Evolutionary conservation across 257 asterid genomes (phyloP).

Genomic region (Solanum etuberosum): DNA sequence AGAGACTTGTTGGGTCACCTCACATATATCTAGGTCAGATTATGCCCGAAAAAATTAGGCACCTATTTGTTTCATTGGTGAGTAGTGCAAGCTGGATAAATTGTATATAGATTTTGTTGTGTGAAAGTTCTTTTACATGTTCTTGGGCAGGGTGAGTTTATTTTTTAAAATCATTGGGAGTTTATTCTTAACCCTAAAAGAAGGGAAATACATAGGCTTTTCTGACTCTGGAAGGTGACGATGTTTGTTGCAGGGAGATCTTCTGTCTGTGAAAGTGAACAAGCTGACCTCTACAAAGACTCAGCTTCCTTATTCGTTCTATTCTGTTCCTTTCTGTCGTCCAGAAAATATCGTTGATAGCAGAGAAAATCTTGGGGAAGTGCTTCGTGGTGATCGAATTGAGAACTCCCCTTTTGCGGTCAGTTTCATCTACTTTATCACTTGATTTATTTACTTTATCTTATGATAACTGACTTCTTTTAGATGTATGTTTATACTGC

Average conservation of each 20-base stretch:
- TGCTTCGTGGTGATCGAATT: slow-evolving; percentile 78
- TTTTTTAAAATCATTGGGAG: background rate
- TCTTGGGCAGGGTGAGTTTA: background rate
- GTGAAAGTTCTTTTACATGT: background rate
- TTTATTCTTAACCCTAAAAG: background rate
- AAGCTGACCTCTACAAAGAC: slow-evolving; percentile 66
- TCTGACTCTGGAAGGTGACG: background rate
- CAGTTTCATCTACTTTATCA: slow-evolving; percentile 7
- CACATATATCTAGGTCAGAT: background rate
- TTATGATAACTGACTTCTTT: slow-evolving; percentile 3
- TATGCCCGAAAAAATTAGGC: background rate
- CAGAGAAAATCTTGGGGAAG: slow-evolving; percentile 75
- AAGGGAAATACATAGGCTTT: background rate
- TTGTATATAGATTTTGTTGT: background rate
- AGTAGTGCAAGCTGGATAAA: background rate
- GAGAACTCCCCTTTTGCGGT: slow-evolving; percentile 67
- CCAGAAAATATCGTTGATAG: slow-evolving; percentile 54
- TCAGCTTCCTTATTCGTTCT: slow-evolving; percentile 69
- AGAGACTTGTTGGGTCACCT: background rate
- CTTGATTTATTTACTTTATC: background rate
- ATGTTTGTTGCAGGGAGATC: slow-evolving; percentile 41
- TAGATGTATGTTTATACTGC: slow-evolving; percentile 6
- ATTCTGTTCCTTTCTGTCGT: slow-evolving; percentile 48
- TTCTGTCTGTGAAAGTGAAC: slow-evolving; percentile 60
- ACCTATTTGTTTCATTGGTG: background rate